Evolutionary conservation across 2,329 filamentous ascomycete genomes (phyloP).

Genomic region (Sordariomycetes sp.): DNA sequence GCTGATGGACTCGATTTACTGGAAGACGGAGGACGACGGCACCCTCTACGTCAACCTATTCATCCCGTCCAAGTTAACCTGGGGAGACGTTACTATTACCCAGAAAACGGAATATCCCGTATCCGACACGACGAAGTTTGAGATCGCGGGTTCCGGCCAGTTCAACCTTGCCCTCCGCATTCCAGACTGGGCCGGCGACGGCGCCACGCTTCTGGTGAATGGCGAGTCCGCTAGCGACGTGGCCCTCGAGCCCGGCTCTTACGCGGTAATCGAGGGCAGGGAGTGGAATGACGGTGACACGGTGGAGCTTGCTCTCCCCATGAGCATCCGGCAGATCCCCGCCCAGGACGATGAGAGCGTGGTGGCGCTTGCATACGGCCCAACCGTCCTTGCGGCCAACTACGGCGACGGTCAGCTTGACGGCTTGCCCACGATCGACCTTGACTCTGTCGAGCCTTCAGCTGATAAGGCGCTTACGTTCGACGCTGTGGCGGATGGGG

Average conservation of each 20-base stretch:
- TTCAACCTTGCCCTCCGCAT: constrained; percentile 31
- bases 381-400: constrained; percentile 30
- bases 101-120: constrained; percentile 33
- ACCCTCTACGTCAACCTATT: constrained; percentile 39
- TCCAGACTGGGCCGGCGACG: constrained; percentile 28
- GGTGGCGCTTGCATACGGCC: constrained; percentile 35
- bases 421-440: constrained; percentile 16
- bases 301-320: constrained; percentile 31
- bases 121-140: constrained; percentile 25
- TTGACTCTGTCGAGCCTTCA: constrained; percentile 16
- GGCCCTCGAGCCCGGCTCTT: constrained; percentile 21
- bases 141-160: constrained; percentile 19
- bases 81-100: constrained; percentile 26
- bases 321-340: constrained; percentile 27
- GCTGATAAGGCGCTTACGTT: constrained; percentile 17
- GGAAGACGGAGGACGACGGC: constrained; percentile 22
- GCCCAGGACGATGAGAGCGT: constrained; percentile 34
- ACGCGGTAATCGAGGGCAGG: constrained; percentile 24
- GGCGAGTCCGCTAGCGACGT: constrained; percentile 17
- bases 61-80: constrained; percentile 31
- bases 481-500: constrained; percentile 17
- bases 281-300: constrained; percentile 30
- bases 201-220: constrained; percentile 29
- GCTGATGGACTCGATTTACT: constrained; percentile 41
- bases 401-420: constrained; percentile 23